These are phyloP conservation scores for Zelopaecilomyces penicillatus DNA, from an alignment of 2,329 filamentous ascomycete genomes.

Conservation along the genomic window DNA sequence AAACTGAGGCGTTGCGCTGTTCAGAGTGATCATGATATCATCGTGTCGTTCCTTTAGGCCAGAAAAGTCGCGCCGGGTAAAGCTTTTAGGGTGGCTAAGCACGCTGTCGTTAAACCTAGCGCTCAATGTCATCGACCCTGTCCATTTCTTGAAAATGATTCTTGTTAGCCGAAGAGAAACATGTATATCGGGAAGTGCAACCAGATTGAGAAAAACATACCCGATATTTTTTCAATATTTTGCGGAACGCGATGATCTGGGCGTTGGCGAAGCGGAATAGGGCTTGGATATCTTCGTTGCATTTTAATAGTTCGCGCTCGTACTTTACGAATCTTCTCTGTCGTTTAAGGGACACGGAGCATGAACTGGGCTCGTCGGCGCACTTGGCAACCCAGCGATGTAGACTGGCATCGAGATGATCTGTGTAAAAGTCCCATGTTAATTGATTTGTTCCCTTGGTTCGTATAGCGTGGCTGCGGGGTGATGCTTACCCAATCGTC, in stretches of 20 bases:
- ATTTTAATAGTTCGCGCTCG: conserved; percentile 44
- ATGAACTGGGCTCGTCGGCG: conserved; percentile 23
- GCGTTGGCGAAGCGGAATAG: conserved; percentile 65
- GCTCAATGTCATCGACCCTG: conserved; percentile 57
- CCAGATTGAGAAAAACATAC: conserved; percentile 27
- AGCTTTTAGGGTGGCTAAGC: conserved; percentile 59
- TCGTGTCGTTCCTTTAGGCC: conserved; percentile 42
- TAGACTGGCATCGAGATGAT: conserved; percentile 40
- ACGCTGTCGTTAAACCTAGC: conserved; percentile 59
- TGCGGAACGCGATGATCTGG: conserved; percentile 69
- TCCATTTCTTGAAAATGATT: conserved; percentile 59
- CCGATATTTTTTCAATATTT: conserved; percentile 78
- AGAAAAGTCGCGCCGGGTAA: conserved; percentile 58
- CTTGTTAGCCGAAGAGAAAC: background rate
- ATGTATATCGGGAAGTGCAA: background rate
- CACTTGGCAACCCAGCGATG: conserved; percentile 39
- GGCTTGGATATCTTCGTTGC: conserved; percentile 62
- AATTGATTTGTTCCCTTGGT: background rate
- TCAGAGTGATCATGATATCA: conserved; percentile 40
- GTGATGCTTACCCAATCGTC: conserved; percentile 49
- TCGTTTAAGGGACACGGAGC: conserved; percentile 32
- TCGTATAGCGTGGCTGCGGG: background rate
- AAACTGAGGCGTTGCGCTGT: conserved; percentile 33
- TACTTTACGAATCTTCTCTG: conserved; percentile 46
- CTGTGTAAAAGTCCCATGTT: conserved; percentile 19